phyloP scores from a whole-genome alignment of 2,329 filamentous ascomycete species.

The Microcyclosporella mali region DNA sequence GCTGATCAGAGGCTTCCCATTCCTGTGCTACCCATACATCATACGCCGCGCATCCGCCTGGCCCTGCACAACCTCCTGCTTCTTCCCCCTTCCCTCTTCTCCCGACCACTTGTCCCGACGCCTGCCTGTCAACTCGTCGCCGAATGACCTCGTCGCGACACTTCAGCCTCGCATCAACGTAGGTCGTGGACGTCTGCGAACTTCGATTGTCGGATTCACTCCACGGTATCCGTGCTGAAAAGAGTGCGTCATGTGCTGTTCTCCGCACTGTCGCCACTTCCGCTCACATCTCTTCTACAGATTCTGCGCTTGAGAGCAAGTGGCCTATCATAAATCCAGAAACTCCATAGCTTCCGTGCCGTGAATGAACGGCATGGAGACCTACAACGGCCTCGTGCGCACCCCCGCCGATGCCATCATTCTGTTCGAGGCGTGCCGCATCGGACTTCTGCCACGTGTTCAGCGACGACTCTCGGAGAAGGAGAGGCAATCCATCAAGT shows the following conservation, averaged over 20 bases:
- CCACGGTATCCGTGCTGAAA: background rate
- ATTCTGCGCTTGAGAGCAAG: background rate
- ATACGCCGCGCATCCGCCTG: no score
- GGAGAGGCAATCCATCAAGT: conserved; percentile 90
- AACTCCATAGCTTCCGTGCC: background rate
- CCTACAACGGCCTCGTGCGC: conserved; percentile 89
- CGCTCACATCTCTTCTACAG: background rate
- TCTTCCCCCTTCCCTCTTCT: background rate
- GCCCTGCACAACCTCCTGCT: no score
- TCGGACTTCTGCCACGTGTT: conserved; percentile 83
- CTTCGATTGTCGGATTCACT: background rate
- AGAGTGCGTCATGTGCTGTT: conserved; percentile 1
- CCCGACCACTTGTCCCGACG: no score
- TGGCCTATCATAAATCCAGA: background rate
- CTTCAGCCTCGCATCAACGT: no score
- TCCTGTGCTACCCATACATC: no score
- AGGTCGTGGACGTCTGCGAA: background rate
- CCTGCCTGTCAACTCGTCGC: conserved; percentile 1
- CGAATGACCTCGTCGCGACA: background rate
- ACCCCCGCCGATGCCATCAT: conserved; percentile 97
- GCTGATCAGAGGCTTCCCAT: no score
- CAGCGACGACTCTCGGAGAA: conserved; percentile 93
- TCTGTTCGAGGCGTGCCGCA: conserved; percentile 91
- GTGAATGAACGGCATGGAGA: conserved; percentile 63
- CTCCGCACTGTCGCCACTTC: background rate